phyloP scores from a whole-genome alignment of 345 rosid genomes.

The Eutrema japonicum region DNA sequence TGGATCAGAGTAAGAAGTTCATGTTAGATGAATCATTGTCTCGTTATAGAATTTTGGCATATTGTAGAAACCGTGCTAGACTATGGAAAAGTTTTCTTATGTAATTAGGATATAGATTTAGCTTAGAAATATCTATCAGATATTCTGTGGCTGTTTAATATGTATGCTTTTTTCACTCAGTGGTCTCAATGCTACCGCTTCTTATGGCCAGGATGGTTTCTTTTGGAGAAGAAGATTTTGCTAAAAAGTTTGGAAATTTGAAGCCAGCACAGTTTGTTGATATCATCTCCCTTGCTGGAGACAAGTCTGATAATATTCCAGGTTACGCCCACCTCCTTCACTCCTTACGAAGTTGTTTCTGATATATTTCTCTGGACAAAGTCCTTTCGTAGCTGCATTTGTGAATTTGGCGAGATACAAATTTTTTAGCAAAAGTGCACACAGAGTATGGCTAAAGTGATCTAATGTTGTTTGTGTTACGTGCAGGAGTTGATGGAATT shows the following conservation, averaged over 20 bases:
- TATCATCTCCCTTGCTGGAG: conserved; percentile 81
- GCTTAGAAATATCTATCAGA: conserved; percentile 4
- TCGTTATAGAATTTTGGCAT: neutral
- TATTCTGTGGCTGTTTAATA: neutral
- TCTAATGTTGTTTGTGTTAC: conserved; percentile 18
- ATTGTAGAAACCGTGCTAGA: neutral
- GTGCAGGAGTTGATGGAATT: conserved; percentile 87
- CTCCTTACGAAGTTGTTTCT: neutral
- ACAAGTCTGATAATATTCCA: conserved; percentile 86
- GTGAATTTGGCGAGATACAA: conserved; percentile 16
- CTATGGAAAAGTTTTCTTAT: neutral
- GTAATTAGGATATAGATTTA: conserved; percentile 11
- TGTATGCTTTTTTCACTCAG: conserved; percentile 7
- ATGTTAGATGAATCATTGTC: conserved; percentile 10
- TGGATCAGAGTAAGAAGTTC: conserved; percentile 66
- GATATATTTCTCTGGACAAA: neutral
- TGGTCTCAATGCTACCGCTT: conserved; percentile 38
- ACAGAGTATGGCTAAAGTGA: conserved; percentile 6
- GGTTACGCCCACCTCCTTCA: conserved; percentile 47
- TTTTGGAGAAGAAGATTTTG: conserved; percentile 90
- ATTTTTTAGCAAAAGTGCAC: neutral
- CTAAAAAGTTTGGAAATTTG: conserved; percentile 71
- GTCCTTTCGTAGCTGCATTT: neutral
- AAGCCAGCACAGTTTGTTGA: conserved; percentile 91
- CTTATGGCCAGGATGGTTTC: conserved; percentile 76